Evolutionary conservation across 495 filamentous ascomycete species (phyloP), one percentile per base, ranked within the genome.

Genomic region (Tetracladium setigerum): DNA sequence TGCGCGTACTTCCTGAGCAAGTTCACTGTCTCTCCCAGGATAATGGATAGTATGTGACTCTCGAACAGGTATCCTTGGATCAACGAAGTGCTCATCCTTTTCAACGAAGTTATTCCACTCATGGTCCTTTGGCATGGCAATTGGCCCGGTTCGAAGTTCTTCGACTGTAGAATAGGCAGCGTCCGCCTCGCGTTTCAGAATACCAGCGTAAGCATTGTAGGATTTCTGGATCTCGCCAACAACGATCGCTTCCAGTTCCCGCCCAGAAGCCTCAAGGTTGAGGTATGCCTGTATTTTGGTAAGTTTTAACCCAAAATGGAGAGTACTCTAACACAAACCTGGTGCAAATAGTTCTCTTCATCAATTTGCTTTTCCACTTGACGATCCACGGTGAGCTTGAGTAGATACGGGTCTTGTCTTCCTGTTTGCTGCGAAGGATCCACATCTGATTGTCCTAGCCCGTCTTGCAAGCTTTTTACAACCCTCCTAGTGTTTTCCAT

Each of bases 191-290:
- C 87, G 77, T 62, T 86, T 92, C 47, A 97, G 69, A 52, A 97
- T 91, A 44, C 81, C 81, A 17, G 90, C 84, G 55, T 94, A 90
- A 2, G 87, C 87, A 58, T 89, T 94, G 67, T 97, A 96, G 3
- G 89, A 86, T 58, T 96, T 96, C 55, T 98, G 89, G 44, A 98
- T 95, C 63, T 98, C 94, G 54, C 87, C 84, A 41, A 98, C 87
- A 5, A 98, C 86, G 54, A 98, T 97, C 2, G 84, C 84, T 64
- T 98, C 92, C 2, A 98, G 72, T 62, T 98, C 92, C 44, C 89
- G 82, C 12, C 92, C 92, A 15, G 94, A 97, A 59, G 79, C 83
- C 70, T 98, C 94, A 19, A 98, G 72, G 60, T 98, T 98, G 48
- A 95, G 69, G 60, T 90, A 96, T 14, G 92, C 92, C 89, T 95